phyloP scores from a whole-genome alignment of 306 rosid genomes.

The Gynostemma pentaphyllum region DNA sequence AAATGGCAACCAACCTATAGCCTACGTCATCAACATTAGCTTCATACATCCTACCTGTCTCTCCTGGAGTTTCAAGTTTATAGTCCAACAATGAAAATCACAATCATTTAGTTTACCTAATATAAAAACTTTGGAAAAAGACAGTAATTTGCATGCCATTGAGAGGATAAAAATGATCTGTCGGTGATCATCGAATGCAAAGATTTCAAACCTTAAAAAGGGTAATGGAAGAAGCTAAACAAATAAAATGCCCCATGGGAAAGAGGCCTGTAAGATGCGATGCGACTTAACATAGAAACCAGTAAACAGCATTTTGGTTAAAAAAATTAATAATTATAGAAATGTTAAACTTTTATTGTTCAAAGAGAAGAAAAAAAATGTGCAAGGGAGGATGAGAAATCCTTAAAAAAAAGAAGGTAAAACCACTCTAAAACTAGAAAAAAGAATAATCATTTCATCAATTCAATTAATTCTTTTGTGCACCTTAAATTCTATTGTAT shows the following conservation, averaged over 20 bases:
- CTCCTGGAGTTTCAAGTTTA: slow-evolving; percentile 47
- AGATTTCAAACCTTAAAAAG: neutral
- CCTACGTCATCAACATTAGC: slow-evolving; percentile 97
- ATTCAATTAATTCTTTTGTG: too few species aligned
- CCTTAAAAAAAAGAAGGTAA: too few species aligned
- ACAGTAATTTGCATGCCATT: neutral
- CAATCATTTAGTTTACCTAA: neutral
- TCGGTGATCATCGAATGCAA: neutral
- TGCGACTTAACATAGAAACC: too few species aligned
- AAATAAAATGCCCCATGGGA: neutral
- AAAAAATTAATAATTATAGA: too few species aligned
- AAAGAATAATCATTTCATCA: too few species aligned
- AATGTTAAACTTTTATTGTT: too few species aligned
- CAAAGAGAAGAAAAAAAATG: too few species aligned
- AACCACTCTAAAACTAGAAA: too few species aligned
- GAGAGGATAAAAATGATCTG: neutral
- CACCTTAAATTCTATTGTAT: too few species aligned
- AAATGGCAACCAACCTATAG: slow-evolving; percentile 83
- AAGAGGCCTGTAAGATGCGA: neutral
- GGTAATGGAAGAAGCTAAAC: neutral
- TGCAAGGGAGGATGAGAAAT: too few species aligned
- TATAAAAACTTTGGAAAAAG: neutral
- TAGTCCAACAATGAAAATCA: slow-evolving; percentile 9
- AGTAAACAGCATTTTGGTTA: neutral
- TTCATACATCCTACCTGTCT: slow-evolving; percentile 84